Evolutionary conservation across 257 asterid genomes (phyloP).

Genomic region (Fraxinus americana): DNA sequence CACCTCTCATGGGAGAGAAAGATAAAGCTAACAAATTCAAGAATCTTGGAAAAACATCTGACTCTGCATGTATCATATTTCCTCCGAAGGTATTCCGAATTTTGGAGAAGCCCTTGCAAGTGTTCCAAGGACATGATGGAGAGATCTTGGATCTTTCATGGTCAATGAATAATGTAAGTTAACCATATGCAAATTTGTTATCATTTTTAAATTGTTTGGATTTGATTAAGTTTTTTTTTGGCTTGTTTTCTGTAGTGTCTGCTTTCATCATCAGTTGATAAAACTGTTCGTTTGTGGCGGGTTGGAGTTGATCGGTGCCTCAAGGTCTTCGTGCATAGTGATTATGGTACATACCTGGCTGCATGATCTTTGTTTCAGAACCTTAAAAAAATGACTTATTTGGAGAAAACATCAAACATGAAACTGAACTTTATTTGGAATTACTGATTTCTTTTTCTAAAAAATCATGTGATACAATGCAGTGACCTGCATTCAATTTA

Average conservation of each 20-base stretch:
- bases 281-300: constrained; percentile 90
- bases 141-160: constrained; percentile 85
- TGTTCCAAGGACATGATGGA: constrained; percentile 67
- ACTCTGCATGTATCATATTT: constrained; percentile 82
- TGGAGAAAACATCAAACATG: neutral
- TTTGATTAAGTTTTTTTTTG: neutral
- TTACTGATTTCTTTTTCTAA: constrained; percentile 18
- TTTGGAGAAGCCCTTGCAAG: constrained; percentile 73
- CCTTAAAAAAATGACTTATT: neutral
- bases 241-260: constrained; percentile 55
- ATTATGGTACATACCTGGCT: constrained; percentile 61
- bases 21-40: constrained; percentile 44
- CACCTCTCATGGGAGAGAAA: constrained; percentile 55
- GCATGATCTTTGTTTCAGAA: neutral
- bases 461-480: constrained; percentile 38
- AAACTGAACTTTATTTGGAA: constrained; percentile 6
- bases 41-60: constrained; percentile 52
- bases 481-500: constrained; percentile 86
- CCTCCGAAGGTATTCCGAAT: constrained; percentile 81
- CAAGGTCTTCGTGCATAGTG: constrained; percentile 68
- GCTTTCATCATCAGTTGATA: constrained; percentile 85
- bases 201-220: neutral
- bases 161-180: constrained; percentile 79
- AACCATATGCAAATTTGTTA: neutral
- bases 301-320: constrained; percentile 77